These are phyloP conservation scores for Fraxinus quadrangulata DNA, from an alignment of 257 asterid species.

Conservation along the genomic window DNA sequence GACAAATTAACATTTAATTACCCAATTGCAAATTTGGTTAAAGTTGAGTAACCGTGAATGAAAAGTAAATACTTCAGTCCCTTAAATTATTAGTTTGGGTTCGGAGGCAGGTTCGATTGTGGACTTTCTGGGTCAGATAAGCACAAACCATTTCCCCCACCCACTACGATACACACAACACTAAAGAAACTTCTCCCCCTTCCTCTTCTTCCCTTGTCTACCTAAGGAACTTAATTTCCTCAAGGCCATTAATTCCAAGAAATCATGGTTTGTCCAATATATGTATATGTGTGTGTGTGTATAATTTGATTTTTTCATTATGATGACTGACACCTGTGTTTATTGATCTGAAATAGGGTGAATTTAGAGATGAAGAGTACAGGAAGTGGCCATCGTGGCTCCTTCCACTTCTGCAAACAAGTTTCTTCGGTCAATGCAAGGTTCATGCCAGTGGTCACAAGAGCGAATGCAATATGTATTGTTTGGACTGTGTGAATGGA, in stretches of 20 bases:
- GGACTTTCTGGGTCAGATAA: slow-evolving; percentile 6
- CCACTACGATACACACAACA: not conserved
- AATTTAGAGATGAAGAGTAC: not conserved
- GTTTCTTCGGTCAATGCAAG: slow-evolving; percentile 79
- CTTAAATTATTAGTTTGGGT: slow-evolving; percentile 1
- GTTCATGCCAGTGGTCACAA: slow-evolving; percentile 79
- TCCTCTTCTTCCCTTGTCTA: not conserved
- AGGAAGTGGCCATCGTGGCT: slow-evolving; percentile 72
- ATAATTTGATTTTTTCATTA: not conserved
- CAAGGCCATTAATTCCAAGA: not conserved
- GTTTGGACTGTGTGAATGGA: slow-evolving; percentile 74
- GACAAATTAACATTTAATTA: not conserved
- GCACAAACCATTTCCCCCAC: not conserved
- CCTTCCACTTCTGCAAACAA: slow-evolving; percentile 62
- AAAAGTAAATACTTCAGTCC: not conserved
- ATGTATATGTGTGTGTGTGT: not conserved
- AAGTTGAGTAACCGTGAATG: not conserved
- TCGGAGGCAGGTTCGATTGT: slow-evolving; percentile 7
- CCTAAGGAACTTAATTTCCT: not conserved
- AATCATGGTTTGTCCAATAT: slow-evolving; percentile 4
- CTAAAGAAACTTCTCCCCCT: not conserved
- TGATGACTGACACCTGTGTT: not conserved
- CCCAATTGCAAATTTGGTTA: not conserved
- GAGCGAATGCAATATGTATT: slow-evolving; percentile 92
- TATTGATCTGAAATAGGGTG: not conserved